These are phyloP conservation scores for Diaporthe ilicicola DNA, from an alignment of 2,329 filamentous ascomycete genomes.

Conservation along the genomic window DNA sequence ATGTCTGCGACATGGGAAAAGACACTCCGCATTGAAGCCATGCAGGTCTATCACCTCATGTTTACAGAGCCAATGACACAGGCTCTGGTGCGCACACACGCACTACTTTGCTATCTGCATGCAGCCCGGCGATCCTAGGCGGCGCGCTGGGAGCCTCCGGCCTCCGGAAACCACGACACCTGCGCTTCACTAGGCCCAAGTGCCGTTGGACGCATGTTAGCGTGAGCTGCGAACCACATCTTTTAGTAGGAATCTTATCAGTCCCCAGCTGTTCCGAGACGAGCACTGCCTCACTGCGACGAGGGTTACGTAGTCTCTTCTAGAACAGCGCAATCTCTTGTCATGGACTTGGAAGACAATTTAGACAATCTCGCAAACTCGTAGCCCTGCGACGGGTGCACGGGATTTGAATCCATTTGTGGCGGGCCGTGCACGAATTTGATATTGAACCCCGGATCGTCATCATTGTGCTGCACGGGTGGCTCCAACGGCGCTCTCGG, in stretches of 20 bases:
- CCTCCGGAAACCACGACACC: conserved; percentile 10
- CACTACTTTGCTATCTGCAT: conserved; percentile 26
- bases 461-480: conserved; percentile 9
- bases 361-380: background rate
- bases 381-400: background rate
- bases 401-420: background rate
- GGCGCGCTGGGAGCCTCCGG: conserved; percentile 15
- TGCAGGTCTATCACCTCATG: conserved; percentile 28
- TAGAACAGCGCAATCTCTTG: background rate
- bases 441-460: conserved; percentile 27
- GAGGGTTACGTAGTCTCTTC: background rate
- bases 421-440: conserved; percentile 15
- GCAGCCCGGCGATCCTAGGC: conserved; percentile 8
- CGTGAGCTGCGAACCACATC: conserved; percentile 22
- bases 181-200: conserved; percentile 19
- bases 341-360: background rate
- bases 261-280: conserved; percentile 7
- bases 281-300: background rate
- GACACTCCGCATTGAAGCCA: background rate
- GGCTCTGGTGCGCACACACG: background rate
- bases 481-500: conserved; percentile 25
- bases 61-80: conserved; percentile 24
- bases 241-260: conserved; percentile 17
- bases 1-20: conserved; percentile 18
- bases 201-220: conserved; percentile 13